Evolutionary conservation across 2,329 filamentous ascomycete genomes (phyloP).

Genomic region (Epichloe festucae): DNA sequence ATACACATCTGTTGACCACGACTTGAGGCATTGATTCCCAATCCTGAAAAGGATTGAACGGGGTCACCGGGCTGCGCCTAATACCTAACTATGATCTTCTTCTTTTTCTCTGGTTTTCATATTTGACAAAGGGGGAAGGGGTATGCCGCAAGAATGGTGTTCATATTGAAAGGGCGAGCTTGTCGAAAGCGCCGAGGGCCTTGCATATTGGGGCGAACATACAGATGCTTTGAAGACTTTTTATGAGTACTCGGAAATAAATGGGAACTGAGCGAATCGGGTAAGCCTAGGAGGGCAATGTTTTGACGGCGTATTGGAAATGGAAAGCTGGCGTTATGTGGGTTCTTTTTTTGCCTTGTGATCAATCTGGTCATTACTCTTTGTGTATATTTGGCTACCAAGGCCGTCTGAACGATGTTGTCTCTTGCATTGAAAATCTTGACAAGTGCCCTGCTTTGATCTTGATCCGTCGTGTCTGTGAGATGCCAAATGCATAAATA

Average conservation of each 20-base stretch:
- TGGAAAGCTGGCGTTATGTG: background rate
- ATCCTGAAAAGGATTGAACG: too few relatives aligned
- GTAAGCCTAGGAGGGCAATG: background rate
- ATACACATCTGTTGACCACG: too few relatives aligned
- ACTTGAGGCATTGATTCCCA: too few relatives aligned
- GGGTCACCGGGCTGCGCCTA: background rate
- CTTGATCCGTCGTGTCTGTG: too few relatives aligned
- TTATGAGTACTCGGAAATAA: background rate
- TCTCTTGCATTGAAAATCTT: too few relatives aligned
- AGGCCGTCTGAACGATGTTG: background rate
- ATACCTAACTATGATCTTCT: background rate
- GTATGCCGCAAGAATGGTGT: background rate
- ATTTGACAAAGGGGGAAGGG: background rate
- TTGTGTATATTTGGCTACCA: background rate
- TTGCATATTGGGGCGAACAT: background rate
- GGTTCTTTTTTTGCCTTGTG: background rate
- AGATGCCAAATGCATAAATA: too few relatives aligned
- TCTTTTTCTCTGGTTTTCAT: background rate
- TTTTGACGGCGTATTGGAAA: background rate
- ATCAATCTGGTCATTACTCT: background rate
- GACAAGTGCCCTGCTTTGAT: too few relatives aligned
- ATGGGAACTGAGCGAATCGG: background rate
- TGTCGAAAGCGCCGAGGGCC: background rate
- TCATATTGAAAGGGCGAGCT: background rate
- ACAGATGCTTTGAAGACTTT: background rate